Evolutionary conservation across 306 rosid species (phyloP), one percentile per base, ranked within the genome.

Genomic region (Fragaria iinumae): DNA sequence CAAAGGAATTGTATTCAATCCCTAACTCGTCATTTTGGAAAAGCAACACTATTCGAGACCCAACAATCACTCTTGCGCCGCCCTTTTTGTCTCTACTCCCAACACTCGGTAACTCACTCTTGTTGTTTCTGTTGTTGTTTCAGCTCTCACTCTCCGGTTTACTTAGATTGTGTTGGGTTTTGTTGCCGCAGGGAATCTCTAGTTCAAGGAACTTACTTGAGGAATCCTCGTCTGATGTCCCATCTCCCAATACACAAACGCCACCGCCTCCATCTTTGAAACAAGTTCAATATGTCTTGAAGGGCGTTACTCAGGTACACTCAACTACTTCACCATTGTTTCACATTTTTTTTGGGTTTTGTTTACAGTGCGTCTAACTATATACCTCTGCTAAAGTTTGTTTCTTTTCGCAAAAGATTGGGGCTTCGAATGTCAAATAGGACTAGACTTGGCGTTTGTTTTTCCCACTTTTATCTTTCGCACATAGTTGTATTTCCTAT

Each of bases 221-320:
- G 5, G 25, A 38, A 1, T 73, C 53, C 3, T 38, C 39, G 8
- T 80, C 79, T 41, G 90, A 89, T 72, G 70, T 81, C 32, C 90
- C 91, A 21, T 52, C 82, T 76, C 86, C 78, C 86, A 82, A 81
- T 10, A 55, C 62, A 25, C 25, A n/a, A 55, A 93, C 84, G 79
- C 76, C 60, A 32, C 75, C 82, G 47, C 70, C 80, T 53, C 90
- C 84, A 83, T 75, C 73, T 67, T 86, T 90, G 11, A 32, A 62
- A 23, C 85, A 80, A 77, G 96, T 91, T 82, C 96, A 85, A 81
- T 97, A 96, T 53, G 32, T 90, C 45, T 78, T 94, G 68, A 91
- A 91, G 85, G 79, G 85, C 77, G 92, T 91, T 75, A 87, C 89
- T 76, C 94, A 89, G 97, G 98, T 94, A 81, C 38, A 32, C 44